Base-by-base conservation (phyloP, 176 grass and related monocot species). In the bread wheat (Triticum aestivum) region DNA sequence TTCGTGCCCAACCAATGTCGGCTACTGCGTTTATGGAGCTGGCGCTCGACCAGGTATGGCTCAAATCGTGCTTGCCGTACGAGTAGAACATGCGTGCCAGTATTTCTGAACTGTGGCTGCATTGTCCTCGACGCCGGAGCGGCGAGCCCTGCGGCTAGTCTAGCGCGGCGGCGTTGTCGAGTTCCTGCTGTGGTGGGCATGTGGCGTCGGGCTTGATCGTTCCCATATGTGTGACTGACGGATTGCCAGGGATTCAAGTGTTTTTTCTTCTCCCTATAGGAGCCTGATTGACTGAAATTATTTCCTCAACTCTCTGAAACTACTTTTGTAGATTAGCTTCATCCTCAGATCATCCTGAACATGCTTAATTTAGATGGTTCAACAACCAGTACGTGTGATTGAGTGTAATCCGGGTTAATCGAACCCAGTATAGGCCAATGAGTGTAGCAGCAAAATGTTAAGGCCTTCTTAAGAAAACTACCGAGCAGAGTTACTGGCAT, bases 21-120 rank as follows among this genome's bases (percentile, higher is more conserved):
- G 15, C 77, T 1, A 41, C 30, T 65, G 52, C 21, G 64, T 95
- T 98, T 69, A 95, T 94, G 93, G 88, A 89, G 75, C 91, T 88
- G 18, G 93, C 90, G 17, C 83, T 98, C 42, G 78, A 95, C 56
- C 89, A 98, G 93, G 96, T 94, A 89, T 17, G 10, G 20, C 34
- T 58, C 27, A 84, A 38, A 65, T 86, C 21, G 13, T 23, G 49
- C 38, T 51, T 70, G 21, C 32, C 11, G 32, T 84, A 1, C 39
- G 23, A 59, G 26, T 34, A 67, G 9, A 77, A 21, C 21, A 51
- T 11, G 44, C 2, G 24, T 44, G 23, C 21, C 80, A 29, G 26
- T 81, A 52, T 37, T 39, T 68, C 7, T 21, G 23, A 69, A 23
- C 4, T 61, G 59, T 61, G 59, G 59, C 21, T 61, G 63, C 26